Evolutionary conservation across 768 basidiomycete genomes (phyloP).

Genomic region (Mycena amicta): DNA sequence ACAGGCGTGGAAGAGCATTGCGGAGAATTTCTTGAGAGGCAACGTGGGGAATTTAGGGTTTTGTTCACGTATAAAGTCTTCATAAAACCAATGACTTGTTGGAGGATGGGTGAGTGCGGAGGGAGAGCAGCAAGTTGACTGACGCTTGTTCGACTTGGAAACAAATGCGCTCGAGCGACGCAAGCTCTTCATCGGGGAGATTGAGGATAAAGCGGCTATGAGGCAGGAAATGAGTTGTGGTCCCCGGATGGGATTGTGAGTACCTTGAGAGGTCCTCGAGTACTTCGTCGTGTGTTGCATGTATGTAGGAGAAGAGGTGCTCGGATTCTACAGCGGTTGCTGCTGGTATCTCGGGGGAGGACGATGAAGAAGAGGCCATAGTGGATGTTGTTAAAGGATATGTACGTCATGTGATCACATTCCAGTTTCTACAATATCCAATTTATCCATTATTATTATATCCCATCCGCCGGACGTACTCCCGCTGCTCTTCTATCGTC

Average conservation of each 20-base stretch:
- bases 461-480: conserved; percentile 92
- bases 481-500: conserved; percentile 79
- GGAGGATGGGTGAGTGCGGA: conserved; percentile 12
- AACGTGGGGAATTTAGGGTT: conserved; percentile 86
- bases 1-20: conserved; percentile 84
- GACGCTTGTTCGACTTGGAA: conserved; percentile 99
- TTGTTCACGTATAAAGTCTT: conserved; percentile 95
- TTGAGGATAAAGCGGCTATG: conserved; percentile 93
- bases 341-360: conserved; percentile 71
- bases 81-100: conserved; percentile 97
- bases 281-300: conserved; percentile 81
- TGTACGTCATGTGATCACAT: no score
- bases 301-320: conserved; percentile 60
- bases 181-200: conserved; percentile 90
- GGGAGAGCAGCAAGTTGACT: conserved; percentile 34
- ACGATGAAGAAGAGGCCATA: conserved; percentile 80
- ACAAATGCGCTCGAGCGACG: conserved; percentile 89
- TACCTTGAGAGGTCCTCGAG: conserved; percentile 91
- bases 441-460: no score
- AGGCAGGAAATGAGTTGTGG: conserved; percentile 9
- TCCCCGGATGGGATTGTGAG: conserved; percentile 12
- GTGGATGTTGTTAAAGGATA: conserved; percentile 20
- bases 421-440: no score
- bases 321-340: conserved; percentile 40
- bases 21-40: conserved; percentile 90